These are phyloP conservation scores for Yamadazyma sp. DNA, from an alignment of 1,139 yeast genomes.

Conservation along the genomic window DNA sequence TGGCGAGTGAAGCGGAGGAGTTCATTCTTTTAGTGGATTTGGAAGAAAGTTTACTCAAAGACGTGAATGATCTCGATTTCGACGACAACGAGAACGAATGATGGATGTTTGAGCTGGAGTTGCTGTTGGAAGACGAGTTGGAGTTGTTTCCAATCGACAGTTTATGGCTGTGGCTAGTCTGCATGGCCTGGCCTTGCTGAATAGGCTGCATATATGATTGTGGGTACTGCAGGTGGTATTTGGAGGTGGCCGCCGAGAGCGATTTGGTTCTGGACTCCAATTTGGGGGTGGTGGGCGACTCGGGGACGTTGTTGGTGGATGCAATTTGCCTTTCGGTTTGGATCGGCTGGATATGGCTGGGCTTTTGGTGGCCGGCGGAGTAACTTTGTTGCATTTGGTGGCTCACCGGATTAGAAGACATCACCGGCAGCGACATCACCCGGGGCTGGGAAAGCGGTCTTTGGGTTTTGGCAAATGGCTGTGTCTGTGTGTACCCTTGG, in stretches of 20 bases:
- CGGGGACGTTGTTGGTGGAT: slow-evolving; percentile 24
- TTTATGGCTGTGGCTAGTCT: slow-evolving; percentile 3
- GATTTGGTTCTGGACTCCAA: slow-evolving; percentile 24
- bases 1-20: slow-evolving; percentile 34
- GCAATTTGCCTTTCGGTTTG: slow-evolving; percentile 27
- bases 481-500: not conserved
- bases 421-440: not conserved
- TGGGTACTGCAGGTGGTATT: slow-evolving; percentile 14
- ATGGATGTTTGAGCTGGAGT: slow-evolving; percentile 20
- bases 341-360: slow-evolving; percentile 19
- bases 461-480: not conserved
- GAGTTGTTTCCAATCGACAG: slow-evolving; percentile 7
- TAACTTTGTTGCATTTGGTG: too few species aligned
- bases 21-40: slow-evolving; percentile 43
- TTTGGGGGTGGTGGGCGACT: slow-evolving; percentile 14
- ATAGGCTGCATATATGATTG: slow-evolving; percentile 14
- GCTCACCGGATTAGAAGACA: not conserved
- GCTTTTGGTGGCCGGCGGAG: not conserved
- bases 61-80: slow-evolving; percentile 45
- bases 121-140: slow-evolving; percentile 18
- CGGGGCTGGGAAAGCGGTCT: slow-evolving; percentile 2
- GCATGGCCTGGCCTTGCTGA: slow-evolving; percentile 19
- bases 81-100: slow-evolving; percentile 43
- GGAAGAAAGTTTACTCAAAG: slow-evolving; percentile 43
- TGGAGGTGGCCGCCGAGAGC: slow-evolving; percentile 15